These are phyloP conservation scores for Posidonia oceanica DNA, from an alignment of 116 monocot genomes.

Conservation along the genomic window DNA sequence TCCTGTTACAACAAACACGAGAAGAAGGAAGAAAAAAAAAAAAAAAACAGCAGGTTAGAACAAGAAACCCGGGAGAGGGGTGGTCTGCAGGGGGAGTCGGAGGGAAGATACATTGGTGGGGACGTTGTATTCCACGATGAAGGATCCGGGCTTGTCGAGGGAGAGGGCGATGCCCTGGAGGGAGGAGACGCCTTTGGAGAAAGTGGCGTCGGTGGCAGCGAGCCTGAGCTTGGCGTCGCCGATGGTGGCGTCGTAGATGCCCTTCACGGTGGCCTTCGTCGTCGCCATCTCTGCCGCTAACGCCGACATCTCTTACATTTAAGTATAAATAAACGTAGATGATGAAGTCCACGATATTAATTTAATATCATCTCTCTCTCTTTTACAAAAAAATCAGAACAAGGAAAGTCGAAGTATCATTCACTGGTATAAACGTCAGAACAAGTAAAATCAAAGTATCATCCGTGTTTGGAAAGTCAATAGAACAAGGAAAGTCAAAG, in stretches of 20 bases:
- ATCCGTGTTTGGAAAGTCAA: too few relatives aligned
- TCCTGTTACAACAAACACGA: slow-evolving; percentile 32
- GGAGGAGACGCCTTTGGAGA: slow-evolving; percentile 19
- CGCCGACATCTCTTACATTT: too few relatives aligned
- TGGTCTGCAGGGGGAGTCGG: too few relatives aligned
- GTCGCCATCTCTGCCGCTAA: slow-evolving; percentile 3
- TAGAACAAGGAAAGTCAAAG: too few relatives aligned
- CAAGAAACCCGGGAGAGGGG: background rate
- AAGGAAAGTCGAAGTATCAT: too few relatives aligned
- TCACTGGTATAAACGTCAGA: too few relatives aligned
- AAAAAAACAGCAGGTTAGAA: background rate
- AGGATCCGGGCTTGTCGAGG: slow-evolving; percentile 69
- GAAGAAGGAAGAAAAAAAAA: too few relatives aligned
- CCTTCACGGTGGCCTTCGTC: slow-evolving; percentile 75
- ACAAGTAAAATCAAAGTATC: too few relatives aligned
- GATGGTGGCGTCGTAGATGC: slow-evolving; percentile 40
- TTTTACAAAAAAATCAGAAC: too few relatives aligned
- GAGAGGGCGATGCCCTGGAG: slow-evolving; percentile 26
- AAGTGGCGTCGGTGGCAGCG: slow-evolving; percentile 56
- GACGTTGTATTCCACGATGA: slow-evolving; percentile 65
- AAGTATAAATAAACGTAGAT: too few relatives aligned
- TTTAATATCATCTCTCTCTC: too few relatives aligned
- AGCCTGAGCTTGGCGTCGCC: slow-evolving; percentile 61
- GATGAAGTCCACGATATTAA: too few relatives aligned
- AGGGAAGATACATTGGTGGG: slow-evolving; percentile 32